These are phyloP conservation scores for Phalaenopsis aphrodite DNA, from an alignment of 106 monocot genomes.

Conservation along the genomic window DNA sequence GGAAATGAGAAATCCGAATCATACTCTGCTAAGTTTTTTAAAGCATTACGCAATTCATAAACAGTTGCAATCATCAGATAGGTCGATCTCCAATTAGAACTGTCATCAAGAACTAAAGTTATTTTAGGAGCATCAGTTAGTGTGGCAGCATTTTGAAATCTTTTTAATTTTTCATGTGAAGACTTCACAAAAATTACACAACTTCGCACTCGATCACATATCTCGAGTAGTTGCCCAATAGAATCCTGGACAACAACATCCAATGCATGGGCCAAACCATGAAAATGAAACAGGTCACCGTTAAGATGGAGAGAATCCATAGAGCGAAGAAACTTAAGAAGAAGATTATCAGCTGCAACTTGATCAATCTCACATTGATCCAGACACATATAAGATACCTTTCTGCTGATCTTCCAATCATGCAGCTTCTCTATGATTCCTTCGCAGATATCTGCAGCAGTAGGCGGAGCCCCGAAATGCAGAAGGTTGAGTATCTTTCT, in stretches of 20 bases:
- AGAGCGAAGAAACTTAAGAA: slow-evolving; percentile 23
- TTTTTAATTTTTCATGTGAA: slow-evolving; percentile 35
- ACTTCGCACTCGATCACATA: slow-evolving; percentile 38
- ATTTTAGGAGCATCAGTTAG: slow-evolving; percentile 28
- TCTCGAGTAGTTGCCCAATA: slow-evolving; percentile 21
- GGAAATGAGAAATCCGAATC: slow-evolving; percentile 27
- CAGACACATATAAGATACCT: slow-evolving; percentile 35
- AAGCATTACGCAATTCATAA: slow-evolving; percentile 48
- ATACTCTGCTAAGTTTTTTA: slow-evolving; percentile 34
- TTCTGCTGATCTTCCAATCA: slow-evolving; percentile 57
- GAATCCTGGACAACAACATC: slow-evolving; percentile 53
- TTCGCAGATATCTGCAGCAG: slow-evolving; percentile 31
- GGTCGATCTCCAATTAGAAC: slow-evolving; percentile 48
- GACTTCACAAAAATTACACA: slow-evolving; percentile 53
- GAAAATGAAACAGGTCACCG: slow-evolving; percentile 52
- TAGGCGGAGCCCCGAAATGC: slow-evolving; percentile 34
- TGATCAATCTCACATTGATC: slow-evolving; percentile 37
- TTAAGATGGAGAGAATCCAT: slow-evolving; percentile 36
- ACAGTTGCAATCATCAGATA: slow-evolving; percentile 66
- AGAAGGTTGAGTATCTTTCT: slow-evolving; percentile 54
- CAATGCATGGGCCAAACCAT: slow-evolving; percentile 42
- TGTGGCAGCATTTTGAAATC: slow-evolving; percentile 43
- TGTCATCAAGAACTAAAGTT: slow-evolving; percentile 39
- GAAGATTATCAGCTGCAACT: slow-evolving; percentile 32
- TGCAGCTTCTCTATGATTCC: slow-evolving; percentile 41